phyloP scores from a whole-genome alignment of 2,329 filamentous ascomycete genomes.

The Trichoderma sp. region DNA sequence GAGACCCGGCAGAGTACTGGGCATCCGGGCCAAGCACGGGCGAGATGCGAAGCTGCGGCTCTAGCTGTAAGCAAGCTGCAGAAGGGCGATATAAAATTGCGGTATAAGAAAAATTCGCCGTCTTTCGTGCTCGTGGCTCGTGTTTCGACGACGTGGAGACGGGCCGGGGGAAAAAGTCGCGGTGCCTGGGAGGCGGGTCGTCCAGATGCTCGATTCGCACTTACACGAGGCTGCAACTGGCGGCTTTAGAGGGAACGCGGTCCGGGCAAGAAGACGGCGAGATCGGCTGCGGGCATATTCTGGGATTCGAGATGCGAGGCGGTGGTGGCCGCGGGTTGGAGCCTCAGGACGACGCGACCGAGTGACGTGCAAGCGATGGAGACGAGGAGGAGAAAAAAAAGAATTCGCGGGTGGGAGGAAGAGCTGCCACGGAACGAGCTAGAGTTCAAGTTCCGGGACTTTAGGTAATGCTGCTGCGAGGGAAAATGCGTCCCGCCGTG shows the following conservation, averaged over 20 bases:
- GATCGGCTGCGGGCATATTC: neutral
- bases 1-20: slow-evolving; percentile 20
- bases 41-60: neutral
- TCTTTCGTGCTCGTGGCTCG: neutral
- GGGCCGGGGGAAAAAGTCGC: slow-evolving; percentile 27
- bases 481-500: slow-evolving; percentile 25
- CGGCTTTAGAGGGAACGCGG: slow-evolving; percentile 27
- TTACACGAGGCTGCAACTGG: slow-evolving; percentile 39
- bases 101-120: neutral
- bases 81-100: neutral
- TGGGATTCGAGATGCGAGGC: neutral
- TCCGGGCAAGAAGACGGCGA: slow-evolving; percentile 23
- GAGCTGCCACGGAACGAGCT: slow-evolving; percentile 24
- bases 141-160: neutral
- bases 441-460: slow-evolving; percentile 16
- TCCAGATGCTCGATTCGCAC: slow-evolving; percentile 31
- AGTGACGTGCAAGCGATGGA: slow-evolving; percentile 17
- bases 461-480: neutral
- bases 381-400: slow-evolving; percentile 33
- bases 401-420: slow-evolving; percentile 34
- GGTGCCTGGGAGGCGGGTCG: slow-evolving; percentile 27
- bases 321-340: slow-evolving; percentile 33
- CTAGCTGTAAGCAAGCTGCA: neutral
- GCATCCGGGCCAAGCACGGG: slow-evolving; percentile 19
- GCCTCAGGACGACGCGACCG: slow-evolving; percentile 39